Conservation (phyloP, 345 rosid genomes). For the Noccaea caerulescens region DNA sequence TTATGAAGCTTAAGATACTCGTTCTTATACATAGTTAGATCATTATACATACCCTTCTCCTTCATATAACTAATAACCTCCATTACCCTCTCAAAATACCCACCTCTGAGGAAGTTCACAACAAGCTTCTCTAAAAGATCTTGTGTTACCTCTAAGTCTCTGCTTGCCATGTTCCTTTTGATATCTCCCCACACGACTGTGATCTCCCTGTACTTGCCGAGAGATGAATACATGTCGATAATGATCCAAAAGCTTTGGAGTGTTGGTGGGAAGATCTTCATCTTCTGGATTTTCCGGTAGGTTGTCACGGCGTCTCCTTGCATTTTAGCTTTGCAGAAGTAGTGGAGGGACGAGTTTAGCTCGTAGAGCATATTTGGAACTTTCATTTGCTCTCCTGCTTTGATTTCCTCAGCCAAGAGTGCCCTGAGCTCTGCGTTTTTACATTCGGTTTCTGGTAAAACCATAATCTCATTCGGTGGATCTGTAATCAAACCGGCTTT, state of each 20-base stretch:
- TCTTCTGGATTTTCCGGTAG: slow-evolving; percentile 59
- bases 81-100: slow-evolving; percentile 91
- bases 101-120: slow-evolving; percentile 74
- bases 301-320: slow-evolving; percentile 64
- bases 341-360: slow-evolving; percentile 77
- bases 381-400: slow-evolving; percentile 45
- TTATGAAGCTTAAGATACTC: slow-evolving; percentile 80
- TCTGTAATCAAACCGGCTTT: slow-evolving; percentile 52
- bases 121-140: slow-evolving; percentile 75
- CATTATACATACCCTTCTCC: slow-evolving; percentile 51
- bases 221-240: slow-evolving; percentile 58
- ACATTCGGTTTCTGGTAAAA: slow-evolving; percentile 36
- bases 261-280: slow-evolving; percentile 53
- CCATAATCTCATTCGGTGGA: slow-evolving; percentile 44
- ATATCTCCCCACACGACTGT: slow-evolving; percentile 88
- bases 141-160: slow-evolving; percentile 45
- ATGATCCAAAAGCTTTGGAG: slow-evolving; percentile 64
- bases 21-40: slow-evolving; percentile 59
- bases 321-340: slow-evolving; percentile 87
- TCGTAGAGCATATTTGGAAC: slow-evolving; percentile 50
- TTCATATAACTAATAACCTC: slow-evolving; percentile 69
- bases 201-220: slow-evolving; percentile 66
- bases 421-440: slow-evolving; percentile 44
- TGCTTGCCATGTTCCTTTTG: slow-evolving; percentile 56
- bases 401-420: slow-evolving; percentile 51